Evolutionary conservation across 352 stramenopile genomes (phyloP).

Genomic region (Phytophthora tubulina): DNA sequence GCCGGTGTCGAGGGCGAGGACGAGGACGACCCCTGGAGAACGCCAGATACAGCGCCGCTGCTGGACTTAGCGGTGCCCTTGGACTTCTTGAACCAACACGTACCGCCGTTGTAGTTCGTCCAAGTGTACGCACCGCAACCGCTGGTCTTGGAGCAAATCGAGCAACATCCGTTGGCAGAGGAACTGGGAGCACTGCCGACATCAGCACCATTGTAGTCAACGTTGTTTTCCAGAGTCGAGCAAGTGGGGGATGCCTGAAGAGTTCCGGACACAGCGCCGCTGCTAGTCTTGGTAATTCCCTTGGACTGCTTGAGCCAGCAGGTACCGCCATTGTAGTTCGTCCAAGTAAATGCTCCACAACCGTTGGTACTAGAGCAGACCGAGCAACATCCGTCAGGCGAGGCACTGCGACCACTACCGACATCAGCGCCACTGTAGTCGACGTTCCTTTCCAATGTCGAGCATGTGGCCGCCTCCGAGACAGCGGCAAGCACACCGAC

Average conservation of each 20-base stretch:
- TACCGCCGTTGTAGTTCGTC: conserved; percentile 21
- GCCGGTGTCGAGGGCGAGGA: background rate
- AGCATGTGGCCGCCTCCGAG: conserved; percentile 13
- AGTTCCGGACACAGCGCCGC: conserved; percentile 9
- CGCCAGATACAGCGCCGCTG: conserved; percentile 1
- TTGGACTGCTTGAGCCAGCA: conserved; percentile 22
- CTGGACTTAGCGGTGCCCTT: conserved; percentile 8
- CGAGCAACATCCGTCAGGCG: conserved; percentile 9
- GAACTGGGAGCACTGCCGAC: conserved; percentile 8
- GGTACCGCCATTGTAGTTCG: conserved; percentile 19
- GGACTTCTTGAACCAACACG: conserved; percentile 15
- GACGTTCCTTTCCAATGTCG: conserved; percentile 20
- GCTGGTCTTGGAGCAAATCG: conserved; percentile 14
- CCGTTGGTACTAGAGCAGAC: conserved; percentile 14
- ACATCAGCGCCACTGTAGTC: conserved; percentile 20
- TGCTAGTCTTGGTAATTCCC: background rate
- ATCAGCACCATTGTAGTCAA: conserved; percentile 16
- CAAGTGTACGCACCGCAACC: conserved; percentile 14
- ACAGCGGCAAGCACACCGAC: conserved; percentile 9
- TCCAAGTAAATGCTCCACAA: conserved; percentile 21
- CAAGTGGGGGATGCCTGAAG: conserved; percentile 8
- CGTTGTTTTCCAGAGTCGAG: conserved; percentile 9
- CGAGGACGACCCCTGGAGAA: background rate
- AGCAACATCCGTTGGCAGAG: conserved; percentile 11
- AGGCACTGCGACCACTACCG: conserved; percentile 5